Conservation (phyloP, 805 yeast genomes). For the Kockiozyma suomiensis region DNA sequence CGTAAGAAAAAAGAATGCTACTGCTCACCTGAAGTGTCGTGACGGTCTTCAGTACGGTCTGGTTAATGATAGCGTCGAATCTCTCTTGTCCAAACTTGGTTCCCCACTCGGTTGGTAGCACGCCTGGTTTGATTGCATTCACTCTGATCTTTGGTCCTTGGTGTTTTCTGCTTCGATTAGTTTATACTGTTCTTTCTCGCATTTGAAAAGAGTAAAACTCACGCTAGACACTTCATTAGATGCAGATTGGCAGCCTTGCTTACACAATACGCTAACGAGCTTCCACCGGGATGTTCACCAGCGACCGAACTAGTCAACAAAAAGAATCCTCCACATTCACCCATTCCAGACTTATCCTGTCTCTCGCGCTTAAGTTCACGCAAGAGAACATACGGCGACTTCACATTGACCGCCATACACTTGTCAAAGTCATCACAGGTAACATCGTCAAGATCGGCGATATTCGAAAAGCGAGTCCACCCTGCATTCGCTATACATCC, state of each 20-base stretch:
- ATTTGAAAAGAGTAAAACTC: constrained; percentile 5
- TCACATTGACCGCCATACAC: constrained; percentile 33
- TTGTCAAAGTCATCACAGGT: constrained; percentile 40
- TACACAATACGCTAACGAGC: constrained; percentile 46
- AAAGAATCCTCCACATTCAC: constrained; percentile 29
- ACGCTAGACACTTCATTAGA: constrained; percentile 39
- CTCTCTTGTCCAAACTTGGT: constrained; percentile 36
- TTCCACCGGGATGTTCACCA: constrained; percentile 38
- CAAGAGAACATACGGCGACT: constrained; percentile 26
- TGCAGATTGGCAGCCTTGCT: constrained; percentile 43
- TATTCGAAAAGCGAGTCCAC: constrained; percentile 45
- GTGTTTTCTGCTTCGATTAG: constrained; percentile 8
- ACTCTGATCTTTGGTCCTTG: constrained; percentile 32
- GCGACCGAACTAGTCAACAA: constrained; percentile 28
- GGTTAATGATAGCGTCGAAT: constrained; percentile 20
- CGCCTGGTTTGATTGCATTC: constrained; percentile 36
- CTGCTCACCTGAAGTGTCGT: constrained; percentile 18
- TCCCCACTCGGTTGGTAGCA: constrained; percentile 40
- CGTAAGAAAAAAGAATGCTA: neutral
- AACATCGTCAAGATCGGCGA: constrained; percentile 41
- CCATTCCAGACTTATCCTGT: constrained; percentile 9
- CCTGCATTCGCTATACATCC: constrained; percentile 48
- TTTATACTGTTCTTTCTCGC: neutral
- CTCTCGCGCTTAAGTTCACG: constrained; percentile 22
- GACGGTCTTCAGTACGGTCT: constrained; percentile 17